Base-by-base conservation (phyloP, 441 rosid genomes). In the Erysimum pusillum region DNA sequence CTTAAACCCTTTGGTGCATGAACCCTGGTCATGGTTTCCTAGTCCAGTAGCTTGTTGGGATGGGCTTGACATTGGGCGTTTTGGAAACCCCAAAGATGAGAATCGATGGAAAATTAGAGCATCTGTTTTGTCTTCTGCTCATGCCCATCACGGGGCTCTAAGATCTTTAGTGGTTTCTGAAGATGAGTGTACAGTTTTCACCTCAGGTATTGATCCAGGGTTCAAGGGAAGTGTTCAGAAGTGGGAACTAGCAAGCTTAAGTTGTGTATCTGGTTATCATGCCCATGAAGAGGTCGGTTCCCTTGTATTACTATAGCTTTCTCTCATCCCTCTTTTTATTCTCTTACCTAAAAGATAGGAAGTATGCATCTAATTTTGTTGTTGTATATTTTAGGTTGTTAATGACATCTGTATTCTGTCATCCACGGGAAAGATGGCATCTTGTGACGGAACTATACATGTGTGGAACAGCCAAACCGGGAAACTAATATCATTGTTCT, bases 21-120 rank as follows among this genome's bases (percentile, higher is more conserved):
- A 94, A 78, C 96, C 96, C 35, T 94, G 97, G 97, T 91, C 89
- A 75, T 94, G 97, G 97, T 91, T 89, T 83, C 97, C 97, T 69
- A 91, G 89, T 86, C 93, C 97, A 75, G 93, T 90, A 74, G 80
- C 84, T 73, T 79, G 86, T 82, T 94, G 96, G 98, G 97, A 92
- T 81, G 96, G 91, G 56, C 91, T 88, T 66, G 97, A 92, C 63
- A 84, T 87, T 75, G 97, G 89, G 61, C 97, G 93, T 64, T 81
- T 88, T 73, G 97, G 89, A 38, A 78, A 81, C 81, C 73, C 82
- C 39, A 94, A 90, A 87, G 98, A 94, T 78, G 98, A 91, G 77
- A 71, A 84, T 65, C 89, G 97, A 18, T 94, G 96, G 98, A 94
- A 87, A 87, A 91, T 90, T 67, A 85, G 88, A 82, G 97, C 95